These are phyloP conservation scores for Dichotomocladium elegans DNA, from an alignment of 371 early-diverging fungal genomes.

Conservation along the genomic window DNA sequence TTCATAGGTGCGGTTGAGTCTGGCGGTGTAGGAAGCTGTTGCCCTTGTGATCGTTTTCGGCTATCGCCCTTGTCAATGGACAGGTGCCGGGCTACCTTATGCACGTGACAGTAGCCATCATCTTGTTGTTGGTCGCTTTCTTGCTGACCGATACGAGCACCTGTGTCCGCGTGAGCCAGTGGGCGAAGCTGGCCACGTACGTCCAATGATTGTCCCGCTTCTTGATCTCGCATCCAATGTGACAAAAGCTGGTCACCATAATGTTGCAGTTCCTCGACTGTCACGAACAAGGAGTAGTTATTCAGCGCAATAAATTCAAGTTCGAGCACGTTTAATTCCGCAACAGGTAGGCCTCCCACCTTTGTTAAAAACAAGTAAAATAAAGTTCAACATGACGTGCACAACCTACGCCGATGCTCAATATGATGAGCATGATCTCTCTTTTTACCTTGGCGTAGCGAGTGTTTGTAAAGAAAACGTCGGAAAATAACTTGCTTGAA, in stretches of 20 bases:
- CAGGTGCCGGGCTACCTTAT: slow-evolving; percentile 14
- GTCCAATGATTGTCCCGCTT: slow-evolving; percentile 6
- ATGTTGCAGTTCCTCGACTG: slow-evolving; percentile 73
- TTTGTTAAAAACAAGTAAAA: slow-evolving; percentile 21
- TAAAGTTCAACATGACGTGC: neutral
- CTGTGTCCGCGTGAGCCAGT: neutral
- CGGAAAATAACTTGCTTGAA: slow-evolving; percentile 81
- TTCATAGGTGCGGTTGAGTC: slow-evolving; percentile 18
- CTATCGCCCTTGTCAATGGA: slow-evolving; percentile 15
- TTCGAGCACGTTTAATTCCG: slow-evolving; percentile 87
- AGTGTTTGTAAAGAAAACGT: slow-evolving; percentile 90
- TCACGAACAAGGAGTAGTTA: slow-evolving; percentile 74
- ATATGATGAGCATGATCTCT: neutral
- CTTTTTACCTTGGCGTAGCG: slow-evolving; percentile 77
- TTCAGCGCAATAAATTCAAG: slow-evolving; percentile 74
- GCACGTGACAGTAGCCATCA: slow-evolving; percentile 2
- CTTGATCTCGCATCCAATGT: slow-evolving; percentile 51
- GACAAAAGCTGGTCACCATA: slow-evolving; percentile 68
- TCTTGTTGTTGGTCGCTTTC: neutral
- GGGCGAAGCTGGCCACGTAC: slow-evolving; percentile 2
- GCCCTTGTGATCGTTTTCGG: neutral
- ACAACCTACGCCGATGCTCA: neutral
- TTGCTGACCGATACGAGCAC: neutral
- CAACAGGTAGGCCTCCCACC: slow-evolving; percentile 90
- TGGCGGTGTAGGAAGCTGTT: slow-evolving; percentile 22